Conservation (phyloP, 2,329 filamentous ascomycete genomes). For the Monilinia polystroma region DNA sequence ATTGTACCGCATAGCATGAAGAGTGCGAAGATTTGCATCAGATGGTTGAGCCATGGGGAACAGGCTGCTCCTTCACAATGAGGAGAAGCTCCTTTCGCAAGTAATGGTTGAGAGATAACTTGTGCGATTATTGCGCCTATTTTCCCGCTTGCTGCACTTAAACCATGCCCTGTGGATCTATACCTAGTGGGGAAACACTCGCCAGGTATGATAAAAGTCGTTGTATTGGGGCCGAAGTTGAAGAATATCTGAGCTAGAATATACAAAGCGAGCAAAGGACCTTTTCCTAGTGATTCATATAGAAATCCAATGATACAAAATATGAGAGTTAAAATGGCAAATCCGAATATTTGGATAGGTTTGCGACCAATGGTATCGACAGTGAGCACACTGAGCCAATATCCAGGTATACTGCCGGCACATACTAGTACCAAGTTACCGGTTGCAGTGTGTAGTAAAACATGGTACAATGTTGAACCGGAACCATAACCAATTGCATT, state of each 20-base stretch:
- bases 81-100: slow-evolving; percentile 54
- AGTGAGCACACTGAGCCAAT: slow-evolving; percentile 72
- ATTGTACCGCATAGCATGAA: slow-evolving; percentile 76
- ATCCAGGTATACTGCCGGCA: slow-evolving; percentile 75
- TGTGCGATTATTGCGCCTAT: slow-evolving; percentile 68
- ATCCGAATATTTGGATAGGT: slow-evolving; percentile 67
- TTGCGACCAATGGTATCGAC: slow-evolving; percentile 77
- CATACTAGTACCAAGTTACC: slow-evolving; percentile 76
- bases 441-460: slow-evolving; percentile 69
- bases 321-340: slow-evolving; percentile 58
- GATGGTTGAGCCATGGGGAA: slow-evolving; percentile 64
- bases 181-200: slow-evolving; percentile 66
- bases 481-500: slow-evolving; percentile 68
- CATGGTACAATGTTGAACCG: slow-evolving; percentile 63
- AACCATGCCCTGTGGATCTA: slow-evolving; percentile 60
- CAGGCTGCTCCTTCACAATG: slow-evolving; percentile 51
- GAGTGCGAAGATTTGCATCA: slow-evolving; percentile 75
- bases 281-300: slow-evolving; percentile 50
- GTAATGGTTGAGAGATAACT: slow-evolving; percentile 61
- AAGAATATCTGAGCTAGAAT: slow-evolving; percentile 65
- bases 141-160: slow-evolving; percentile 66
- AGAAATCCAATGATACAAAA: slow-evolving; percentile 64
- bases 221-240: slow-evolving; percentile 65
- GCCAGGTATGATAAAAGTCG: slow-evolving; percentile 63
- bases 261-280: slow-evolving; percentile 59